A percentile compares a stretch with the other conserved stretches of the same genome.
Evolutionary conservation across 345 rosid species (phyloP).

Genomic region (Citrus sp.): DNA sequence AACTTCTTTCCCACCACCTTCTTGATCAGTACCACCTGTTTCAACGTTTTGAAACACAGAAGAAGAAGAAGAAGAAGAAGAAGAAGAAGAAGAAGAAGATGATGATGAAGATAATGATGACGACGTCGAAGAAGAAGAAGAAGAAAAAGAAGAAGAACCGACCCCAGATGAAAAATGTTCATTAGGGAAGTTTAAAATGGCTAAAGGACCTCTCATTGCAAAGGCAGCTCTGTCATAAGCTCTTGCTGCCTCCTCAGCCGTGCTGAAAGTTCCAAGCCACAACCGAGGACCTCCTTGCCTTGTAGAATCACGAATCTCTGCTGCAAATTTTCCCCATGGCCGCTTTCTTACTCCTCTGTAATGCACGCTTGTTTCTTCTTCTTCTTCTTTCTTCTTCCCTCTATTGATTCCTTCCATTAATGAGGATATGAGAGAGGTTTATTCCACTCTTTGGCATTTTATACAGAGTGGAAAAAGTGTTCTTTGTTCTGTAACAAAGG

Average conservation of each 20-base stretch:
- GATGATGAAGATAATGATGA: not conserved
- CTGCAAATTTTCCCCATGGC: slow-evolving; percentile 90
- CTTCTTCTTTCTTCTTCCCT: slow-evolving; percentile 24
- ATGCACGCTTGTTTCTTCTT: slow-evolving; percentile 22
- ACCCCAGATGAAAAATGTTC: slow-evolving; percentile 39
- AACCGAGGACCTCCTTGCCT: slow-evolving; percentile 59
- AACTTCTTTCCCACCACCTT: slow-evolving; percentile 22
- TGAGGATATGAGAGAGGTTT: not conserved
- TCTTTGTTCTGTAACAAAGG: not conserved
- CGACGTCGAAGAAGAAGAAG: slow-evolving; percentile 4
- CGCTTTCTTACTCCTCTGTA: slow-evolving; percentile 64
- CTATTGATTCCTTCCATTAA: slow-evolving; percentile 20
- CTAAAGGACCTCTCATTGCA: slow-evolving; percentile 60
- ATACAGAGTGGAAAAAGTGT: slow-evolving; percentile 5
- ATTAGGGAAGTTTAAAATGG: slow-evolving; percentile 71
- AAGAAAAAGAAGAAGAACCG: slow-evolving; percentile 10
- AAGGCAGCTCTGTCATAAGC: slow-evolving; percentile 83
- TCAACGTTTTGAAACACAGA: not conserved
- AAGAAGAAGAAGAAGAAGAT: slow-evolving; percentile 24
- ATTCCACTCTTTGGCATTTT: slow-evolving; percentile 5
- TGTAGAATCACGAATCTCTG: slow-evolving; percentile 79
- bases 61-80: not conserved
- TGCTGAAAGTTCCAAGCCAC: slow-evolving; percentile 84
- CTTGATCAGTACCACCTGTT: not conserved
- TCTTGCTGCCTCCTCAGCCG: slow-evolving; percentile 75